Percentiles rank a stretch among this genome's conserved stretches.
These are phyloP conservation scores for Metarhizium sp. DNA, from an alignment of 2,329 filamentous ascomycete genomes.

Conservation along the genomic window DNA sequence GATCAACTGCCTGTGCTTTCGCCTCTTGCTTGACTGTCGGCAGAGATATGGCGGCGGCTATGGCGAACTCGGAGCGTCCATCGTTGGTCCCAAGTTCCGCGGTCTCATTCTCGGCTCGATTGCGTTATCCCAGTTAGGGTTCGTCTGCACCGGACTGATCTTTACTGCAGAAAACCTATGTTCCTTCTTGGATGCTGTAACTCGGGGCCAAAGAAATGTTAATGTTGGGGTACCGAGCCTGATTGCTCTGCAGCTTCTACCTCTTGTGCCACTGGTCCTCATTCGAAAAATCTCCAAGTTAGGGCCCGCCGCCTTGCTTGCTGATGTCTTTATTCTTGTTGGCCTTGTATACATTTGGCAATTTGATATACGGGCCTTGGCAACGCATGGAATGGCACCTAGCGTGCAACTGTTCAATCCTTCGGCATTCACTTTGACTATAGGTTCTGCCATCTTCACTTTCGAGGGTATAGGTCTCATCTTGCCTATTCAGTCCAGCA, in stretches of 20 bases:
- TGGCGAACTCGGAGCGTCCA: constrained; percentile 60
- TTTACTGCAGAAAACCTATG: constrained; percentile 68
- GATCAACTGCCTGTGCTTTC: constrained; percentile 62
- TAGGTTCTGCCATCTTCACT: constrained; percentile 67
- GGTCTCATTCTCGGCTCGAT: constrained; percentile 60
- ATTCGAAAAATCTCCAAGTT: constrained; percentile 71
- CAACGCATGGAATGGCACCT: constrained; percentile 44
- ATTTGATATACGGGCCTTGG: constrained; percentile 53
- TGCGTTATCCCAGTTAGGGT: constrained; percentile 65
- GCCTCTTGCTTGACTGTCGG: constrained; percentile 60
- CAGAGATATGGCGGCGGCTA: constrained; percentile 58
- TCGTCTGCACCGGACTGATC: constrained; percentile 69
- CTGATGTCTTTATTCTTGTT: constrained; percentile 63
- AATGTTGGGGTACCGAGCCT: constrained; percentile 42
- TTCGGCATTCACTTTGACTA: constrained; percentile 56
- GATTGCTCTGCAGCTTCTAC: constrained; percentile 55
- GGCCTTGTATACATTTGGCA: constrained; percentile 66
- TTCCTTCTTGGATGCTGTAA: constrained; percentile 57
- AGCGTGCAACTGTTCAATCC: constrained; percentile 64
- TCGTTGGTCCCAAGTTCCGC: constrained; percentile 55
- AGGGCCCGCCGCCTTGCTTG: constrained; percentile 57
- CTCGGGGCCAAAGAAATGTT: constrained; percentile 36
- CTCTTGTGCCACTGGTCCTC: constrained; percentile 57
- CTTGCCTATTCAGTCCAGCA: constrained; percentile 65
- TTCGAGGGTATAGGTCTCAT: constrained; percentile 73